phyloP scores from a whole-genome alignment of 345 rosid genomes.

The Gossypium arboreum region DNA sequence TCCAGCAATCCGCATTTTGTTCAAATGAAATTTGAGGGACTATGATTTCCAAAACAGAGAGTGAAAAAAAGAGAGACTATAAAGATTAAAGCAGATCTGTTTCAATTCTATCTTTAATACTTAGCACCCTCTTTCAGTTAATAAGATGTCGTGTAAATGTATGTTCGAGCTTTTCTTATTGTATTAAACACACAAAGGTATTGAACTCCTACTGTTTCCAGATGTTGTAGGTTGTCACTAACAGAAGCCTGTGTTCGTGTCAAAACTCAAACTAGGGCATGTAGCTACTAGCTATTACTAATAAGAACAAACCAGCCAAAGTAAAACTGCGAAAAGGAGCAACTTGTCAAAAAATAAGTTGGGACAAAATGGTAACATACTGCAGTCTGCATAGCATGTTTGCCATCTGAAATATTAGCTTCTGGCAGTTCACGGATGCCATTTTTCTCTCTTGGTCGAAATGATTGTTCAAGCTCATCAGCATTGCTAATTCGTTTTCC shows the following conservation, averaged over 20 bases:
- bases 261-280: background rate
- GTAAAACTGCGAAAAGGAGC: background rate
- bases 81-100: background rate
- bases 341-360: background rate
- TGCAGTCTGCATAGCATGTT: constrained; percentile 34
- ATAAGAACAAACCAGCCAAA: background rate
- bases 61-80: too few relatives aligned
- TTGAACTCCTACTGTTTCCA: background rate
- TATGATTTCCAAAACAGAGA: background rate
- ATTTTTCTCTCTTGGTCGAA: constrained; percentile 50
- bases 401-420: constrained; percentile 54
- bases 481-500: constrained; percentile 34
- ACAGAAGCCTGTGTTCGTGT: constrained; percentile 1
- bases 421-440: constrained; percentile 46
- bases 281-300: background rate
- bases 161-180: background rate
- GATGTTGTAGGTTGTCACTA: constrained; percentile 11
- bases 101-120: background rate
- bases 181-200: background rate
- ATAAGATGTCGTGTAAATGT: background rate
- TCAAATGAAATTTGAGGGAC: background rate
- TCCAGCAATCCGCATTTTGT: background rate
- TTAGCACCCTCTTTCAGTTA: background rate
- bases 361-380: constrained; percentile 36
- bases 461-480: constrained; percentile 40